Conservation (phyloP, 352 stramenopile genomes). For the Phytophthora capsici region DNA sequence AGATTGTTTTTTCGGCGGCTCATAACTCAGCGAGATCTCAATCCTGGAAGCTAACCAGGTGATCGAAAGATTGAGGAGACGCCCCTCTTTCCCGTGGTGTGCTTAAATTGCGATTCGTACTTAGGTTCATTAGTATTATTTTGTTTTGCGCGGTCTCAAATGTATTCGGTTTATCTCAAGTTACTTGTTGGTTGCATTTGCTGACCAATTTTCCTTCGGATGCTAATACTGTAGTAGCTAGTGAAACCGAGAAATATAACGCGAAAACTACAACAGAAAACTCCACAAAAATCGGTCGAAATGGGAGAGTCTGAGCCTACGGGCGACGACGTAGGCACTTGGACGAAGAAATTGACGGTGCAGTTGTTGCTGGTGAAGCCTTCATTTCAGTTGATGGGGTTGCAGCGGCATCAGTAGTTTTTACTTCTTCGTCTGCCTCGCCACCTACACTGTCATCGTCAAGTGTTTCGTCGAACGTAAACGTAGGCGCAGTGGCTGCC, state of each 20-base stretch:
- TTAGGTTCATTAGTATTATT: no score
- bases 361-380: constrained; percentile 6
- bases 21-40: no score
- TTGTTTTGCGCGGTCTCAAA: no score
- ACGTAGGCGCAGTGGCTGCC: neutral
- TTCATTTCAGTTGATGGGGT: neutral
- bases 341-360: constrained; percentile 21
- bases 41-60: no score
- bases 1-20: no score
- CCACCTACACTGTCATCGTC: constrained; percentile 6
- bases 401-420: constrained; percentile 3
- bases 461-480: constrained; percentile 3
- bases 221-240: no score
- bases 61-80: no score
- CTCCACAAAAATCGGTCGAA: neutral
- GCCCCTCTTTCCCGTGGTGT: no score
- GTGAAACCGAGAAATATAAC: neutral
- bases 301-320: no score
- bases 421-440: constrained; percentile 6
- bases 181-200: neutral
- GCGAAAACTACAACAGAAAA: no score
- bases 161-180: neutral
- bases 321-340: constrained; percentile 22
- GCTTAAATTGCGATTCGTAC: no score
- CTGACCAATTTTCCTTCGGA: no score